These are phyloP conservation scores for Stagonosporopsis vannaccii DNA, from an alignment of 2,329 filamentous ascomycete genomes.

Conservation along the genomic window DNA sequence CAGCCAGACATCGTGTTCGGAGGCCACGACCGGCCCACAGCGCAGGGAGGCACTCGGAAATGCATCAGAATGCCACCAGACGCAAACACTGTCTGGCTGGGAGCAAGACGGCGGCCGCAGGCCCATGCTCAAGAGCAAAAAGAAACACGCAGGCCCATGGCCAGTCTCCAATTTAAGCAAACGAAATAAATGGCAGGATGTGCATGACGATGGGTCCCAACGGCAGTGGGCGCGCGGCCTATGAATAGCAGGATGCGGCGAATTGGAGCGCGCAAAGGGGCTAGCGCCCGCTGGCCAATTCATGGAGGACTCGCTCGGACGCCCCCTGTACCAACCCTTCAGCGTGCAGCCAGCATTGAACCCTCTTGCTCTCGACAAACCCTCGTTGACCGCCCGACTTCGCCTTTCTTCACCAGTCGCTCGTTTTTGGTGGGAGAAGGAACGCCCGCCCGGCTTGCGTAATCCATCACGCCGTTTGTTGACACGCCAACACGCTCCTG, in stretches of 20 bases:
- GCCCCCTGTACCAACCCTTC: slow-evolving; percentile 21
- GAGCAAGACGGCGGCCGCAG: neutral
- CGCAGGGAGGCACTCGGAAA: neutral
- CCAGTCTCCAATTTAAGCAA: slow-evolving; percentile 3
- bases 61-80: neutral
- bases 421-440: slow-evolving; percentile 43
- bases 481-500: slow-evolving; percentile 36
- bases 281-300: slow-evolving; percentile 20
- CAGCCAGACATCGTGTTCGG: slow-evolving; percentile 11
- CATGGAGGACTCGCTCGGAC: slow-evolving; percentile 11
- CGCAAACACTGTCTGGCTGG: neutral
- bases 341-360: slow-evolving; percentile 5
- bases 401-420: slow-evolving; percentile 44
- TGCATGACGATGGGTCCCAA: slow-evolving; percentile 19
- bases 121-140: too few relatives aligned
- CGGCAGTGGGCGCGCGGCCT: slow-evolving; percentile 15
- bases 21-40: slow-evolving; percentile 3
- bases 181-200: slow-evolving; percentile 10
- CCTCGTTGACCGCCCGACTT: slow-evolving; percentile 8
- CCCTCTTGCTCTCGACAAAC: slow-evolving; percentile 2
- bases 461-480: slow-evolving; percentile 32
- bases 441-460: slow-evolving; percentile 19
- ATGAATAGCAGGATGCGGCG: slow-evolving; percentile 18
- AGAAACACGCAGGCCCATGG: neutral
- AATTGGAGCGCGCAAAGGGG: slow-evolving; percentile 12